These are phyloP conservation scores for Chrysoporthe puriensis DNA, from an alignment of 2,329 filamentous ascomycete species.

Conservation along the genomic window DNA sequence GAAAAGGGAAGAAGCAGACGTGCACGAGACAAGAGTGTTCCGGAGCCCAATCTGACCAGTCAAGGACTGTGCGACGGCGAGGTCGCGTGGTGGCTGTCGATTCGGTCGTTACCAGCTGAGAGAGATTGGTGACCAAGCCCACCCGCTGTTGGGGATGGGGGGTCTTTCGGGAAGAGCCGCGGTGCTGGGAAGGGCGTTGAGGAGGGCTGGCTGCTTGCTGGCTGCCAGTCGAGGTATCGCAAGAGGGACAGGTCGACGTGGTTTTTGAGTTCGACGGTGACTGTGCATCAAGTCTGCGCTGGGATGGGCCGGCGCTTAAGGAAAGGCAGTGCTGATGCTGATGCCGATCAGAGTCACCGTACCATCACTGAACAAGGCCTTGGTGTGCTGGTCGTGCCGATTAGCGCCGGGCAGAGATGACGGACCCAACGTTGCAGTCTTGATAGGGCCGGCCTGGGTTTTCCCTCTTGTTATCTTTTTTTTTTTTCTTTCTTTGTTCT, in stretches of 20 bases:
- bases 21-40: conserved; percentile 19
- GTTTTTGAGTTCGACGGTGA: not conserved
- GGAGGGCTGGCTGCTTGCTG: not conserved
- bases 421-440: conserved; percentile 28
- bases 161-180: conserved; percentile 6
- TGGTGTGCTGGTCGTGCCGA: not conserved
- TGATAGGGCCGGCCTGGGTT: conserved; percentile 22
- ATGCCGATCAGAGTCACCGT: conserved; percentile 10
- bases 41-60: not conserved
- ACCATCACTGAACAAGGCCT: conserved; percentile 5
- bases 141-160: not conserved
- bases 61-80: conserved; percentile 18
- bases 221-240: not conserved
- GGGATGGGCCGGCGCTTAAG: conserved; percentile 8
- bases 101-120: not conserved
- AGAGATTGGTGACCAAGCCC: conserved; percentile 1
- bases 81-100: not conserved
- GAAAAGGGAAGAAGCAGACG: conserved; percentile 11
- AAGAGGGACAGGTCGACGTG: not conserved
- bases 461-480: not conserved
- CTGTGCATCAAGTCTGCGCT: not conserved
- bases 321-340: conserved; percentile 2
- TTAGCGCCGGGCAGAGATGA: conserved; percentile 16
- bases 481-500: not conserved
- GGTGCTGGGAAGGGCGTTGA: conserved; percentile 2